Evolutionary conservation across 495 filamentous ascomycete species (phyloP).

Genomic region (Beverwykella pulmonaria): DNA sequence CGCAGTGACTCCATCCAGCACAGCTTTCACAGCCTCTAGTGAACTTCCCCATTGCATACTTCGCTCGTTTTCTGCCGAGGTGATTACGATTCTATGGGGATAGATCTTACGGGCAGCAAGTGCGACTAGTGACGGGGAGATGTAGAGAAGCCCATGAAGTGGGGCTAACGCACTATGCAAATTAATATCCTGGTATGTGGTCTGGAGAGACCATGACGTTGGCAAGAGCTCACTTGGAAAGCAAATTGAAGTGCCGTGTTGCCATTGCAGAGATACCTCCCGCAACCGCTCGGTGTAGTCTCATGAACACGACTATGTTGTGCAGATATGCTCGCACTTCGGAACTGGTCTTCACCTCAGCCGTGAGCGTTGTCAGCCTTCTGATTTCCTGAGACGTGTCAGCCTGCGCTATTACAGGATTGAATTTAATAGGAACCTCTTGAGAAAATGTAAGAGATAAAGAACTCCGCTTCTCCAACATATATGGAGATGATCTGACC

Average conservation of each 20-base stretch:
- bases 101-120: slow-evolving; percentile 90
- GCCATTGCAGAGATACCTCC: slow-evolving; percentile 76
- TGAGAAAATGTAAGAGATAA: slow-evolving; percentile 23
- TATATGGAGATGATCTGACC: slow-evolving; percentile 16
- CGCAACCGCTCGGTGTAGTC: slow-evolving; percentile 79
- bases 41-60: slow-evolving; percentile 95
- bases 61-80: slow-evolving; percentile 69
- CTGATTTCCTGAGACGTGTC: slow-evolving; percentile 49
- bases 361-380: slow-evolving; percentile 46
- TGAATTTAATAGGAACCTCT: slow-evolving; percentile 18
- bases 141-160: slow-evolving; percentile 76
- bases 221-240: slow-evolving; percentile 57
- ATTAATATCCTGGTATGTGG: slow-evolving; percentile 20
- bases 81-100: slow-evolving; percentile 75
- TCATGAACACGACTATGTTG: slow-evolving; percentile 82
- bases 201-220: not conserved
- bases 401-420: not conserved
- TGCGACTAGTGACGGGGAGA: slow-evolving; percentile 80
- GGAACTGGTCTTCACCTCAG: slow-evolving; percentile 53
- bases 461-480: slow-evolving; percentile 1
- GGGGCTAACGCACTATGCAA: slow-evolving; percentile 66
- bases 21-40: slow-evolving; percentile 61
- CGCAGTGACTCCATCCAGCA: slow-evolving; percentile 68
- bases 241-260: slow-evolving; percentile 71
- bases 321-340: slow-evolving; percentile 80